Evolutionary conservation across 352 stramenopile genomes (phyloP), one percentile per base, ranked within the genome.

Genomic region (Phytophthora macrochlamydospora): DNA sequence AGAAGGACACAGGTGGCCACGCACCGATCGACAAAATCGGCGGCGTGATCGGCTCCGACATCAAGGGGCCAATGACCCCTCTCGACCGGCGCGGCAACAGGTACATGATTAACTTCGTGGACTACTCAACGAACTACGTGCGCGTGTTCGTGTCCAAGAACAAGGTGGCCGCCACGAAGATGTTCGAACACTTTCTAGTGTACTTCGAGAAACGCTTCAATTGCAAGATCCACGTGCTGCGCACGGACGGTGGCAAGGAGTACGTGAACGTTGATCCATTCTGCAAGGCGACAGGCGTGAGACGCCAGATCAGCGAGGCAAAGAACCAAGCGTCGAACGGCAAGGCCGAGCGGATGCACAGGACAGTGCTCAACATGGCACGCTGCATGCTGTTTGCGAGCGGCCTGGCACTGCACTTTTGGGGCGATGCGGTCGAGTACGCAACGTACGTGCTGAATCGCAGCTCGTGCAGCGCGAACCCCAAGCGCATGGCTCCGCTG

Each of bases 281-380:
- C 38, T 78, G 67, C 33, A 49, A 59, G 2, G 3, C 33, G 3
- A 54, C 31, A 67, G 63, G 1, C n/a, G 48, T 73, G 2, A 33
- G 45, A 0, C 40, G 70, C 2, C 67, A 83, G 11, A 32, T 69
- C 1, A 66, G 55, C 12, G 70, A 82, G n/a, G 48, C 50, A 0
- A 30, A 63, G 14, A 83, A 78, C 49, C 51, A 68, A 28, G 57
- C 64, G 5, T 56, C 50, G 0, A 83, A 74, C 35, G 71, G 62
- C 2, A 79, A 82, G 31, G 63, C 63, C 0, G 71, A 79, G 48
- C 49, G 71, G 2, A 76, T 83, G 61, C 67, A 76, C 29, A n/a
- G 59, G 0, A 78, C 67, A 0, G 51, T 79, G 6, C 59, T 79
- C 31, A 79, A 79, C 53, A 73, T 78, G 54, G 50, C 63, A 1